Base-by-base conservation (phyloP, 108 stramenopile species). In the Fistulifera pelliculosa region DNA sequence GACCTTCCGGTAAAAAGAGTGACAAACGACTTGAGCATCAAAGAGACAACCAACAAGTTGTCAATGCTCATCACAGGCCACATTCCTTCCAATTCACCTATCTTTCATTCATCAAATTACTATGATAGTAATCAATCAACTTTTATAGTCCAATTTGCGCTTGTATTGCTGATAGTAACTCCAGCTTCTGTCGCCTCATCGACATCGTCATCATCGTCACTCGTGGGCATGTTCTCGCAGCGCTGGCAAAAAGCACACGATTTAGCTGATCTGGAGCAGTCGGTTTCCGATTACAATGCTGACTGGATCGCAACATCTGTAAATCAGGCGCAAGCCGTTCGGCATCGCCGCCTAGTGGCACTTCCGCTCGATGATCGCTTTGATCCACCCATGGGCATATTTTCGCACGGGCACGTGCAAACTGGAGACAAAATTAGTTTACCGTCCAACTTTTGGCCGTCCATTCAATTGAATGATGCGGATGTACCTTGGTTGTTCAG, bases 401-500 rank as follows among this genome's bases (percentile, higher is more conserved):
- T 93, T 61, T 74, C 74, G 47, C 92, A 86, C 56, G 75, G 69
- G 8, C 87, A 93, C 60, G 76, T 85, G 31, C 77, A 89, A 52
- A 88, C 84, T 12, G 92, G 92, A 2, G 92, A 93, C 48, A 93
- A 93, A 70, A 76, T 87, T 68, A 78, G 76, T 28, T 59, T 93
- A 23, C 85, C 87, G 1, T 40, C 52, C 26, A 56, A 66, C 38
- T 93, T 89, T 58, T 87, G 77, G 85, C 48, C 74, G 31, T 66
- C 89, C 52, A 85, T 91, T 60, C 55, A 67, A 65, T 53, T 52
- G 38, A 79, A 70, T 41, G 63, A 74, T 40, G 85, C 83, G 1
- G 85, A 87, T 68, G 87, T 93, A n/a, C 92, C 92, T 1, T 93
- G 85, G 85, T 58, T 93, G 54, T 80, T 85, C 49, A 64, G 70